A percentile compares a stretch with the other conserved stretches of the same genome.
Conservation (phyloP, 805 yeast species). For the Saccharomycopsis fodiens region DNA sequence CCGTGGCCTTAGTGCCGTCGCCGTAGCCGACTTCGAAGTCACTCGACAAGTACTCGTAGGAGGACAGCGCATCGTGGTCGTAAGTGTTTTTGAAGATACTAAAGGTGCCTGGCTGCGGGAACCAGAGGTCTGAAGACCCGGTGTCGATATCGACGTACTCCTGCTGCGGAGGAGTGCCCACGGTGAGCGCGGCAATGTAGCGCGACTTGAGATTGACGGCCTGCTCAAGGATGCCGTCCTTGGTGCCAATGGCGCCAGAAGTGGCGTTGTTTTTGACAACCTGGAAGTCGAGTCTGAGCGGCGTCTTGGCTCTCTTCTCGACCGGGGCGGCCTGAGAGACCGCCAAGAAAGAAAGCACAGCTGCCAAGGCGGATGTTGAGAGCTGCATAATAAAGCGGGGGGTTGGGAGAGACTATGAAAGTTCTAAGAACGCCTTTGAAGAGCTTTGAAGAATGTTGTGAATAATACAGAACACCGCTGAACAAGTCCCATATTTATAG, state of each 20-base stretch:
- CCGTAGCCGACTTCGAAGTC: slow-evolving; percentile 36
- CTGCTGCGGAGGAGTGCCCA: slow-evolving; percentile 39
- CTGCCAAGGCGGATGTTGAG: not conserved
- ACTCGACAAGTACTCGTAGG: slow-evolving; percentile 26
- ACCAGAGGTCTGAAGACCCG: slow-evolving; percentile 45
- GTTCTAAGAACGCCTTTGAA: no score
- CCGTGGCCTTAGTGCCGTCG: slow-evolving; percentile 42
- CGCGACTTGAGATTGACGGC: slow-evolving; percentile 35
- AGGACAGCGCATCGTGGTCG: slow-evolving; percentile 21
- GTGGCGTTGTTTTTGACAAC: no score
- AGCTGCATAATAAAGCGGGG: not conserved
- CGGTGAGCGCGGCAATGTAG: slow-evolving; percentile 35
- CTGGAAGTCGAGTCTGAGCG: slow-evolving; percentile 8
- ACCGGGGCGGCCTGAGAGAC: not conserved
- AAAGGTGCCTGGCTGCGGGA: slow-evolving; percentile 27
- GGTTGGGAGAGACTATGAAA: no score
- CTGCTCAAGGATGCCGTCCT: not conserved
- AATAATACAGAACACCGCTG: no score
- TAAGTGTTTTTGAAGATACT: slow-evolving; percentile 21
- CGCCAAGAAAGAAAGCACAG: not conserved
- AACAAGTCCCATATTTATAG: no score
- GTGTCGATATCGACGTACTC: slow-evolving; percentile 39
- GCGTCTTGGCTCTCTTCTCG: not conserved
- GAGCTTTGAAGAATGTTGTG: no score
- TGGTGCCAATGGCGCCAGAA: not conserved